Conservation (phyloP, 139 green algal species). For the Tetraselmis chui region DNA sequence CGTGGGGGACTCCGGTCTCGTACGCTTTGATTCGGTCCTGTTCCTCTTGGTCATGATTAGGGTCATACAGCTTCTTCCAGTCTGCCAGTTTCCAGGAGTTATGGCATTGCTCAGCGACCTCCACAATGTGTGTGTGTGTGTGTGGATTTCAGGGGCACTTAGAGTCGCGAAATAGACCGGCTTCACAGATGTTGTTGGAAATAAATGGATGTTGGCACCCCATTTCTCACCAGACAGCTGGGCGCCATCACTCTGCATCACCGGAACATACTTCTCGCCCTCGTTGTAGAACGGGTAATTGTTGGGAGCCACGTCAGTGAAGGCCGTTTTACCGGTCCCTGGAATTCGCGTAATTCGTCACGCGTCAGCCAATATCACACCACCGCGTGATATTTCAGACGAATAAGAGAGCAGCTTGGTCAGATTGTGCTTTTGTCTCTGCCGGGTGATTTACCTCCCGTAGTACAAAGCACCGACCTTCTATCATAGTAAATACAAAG, state of each 20-base stretch:
- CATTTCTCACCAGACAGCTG: slow-evolving; percentile 50
- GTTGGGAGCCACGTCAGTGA: slow-evolving; percentile 71
- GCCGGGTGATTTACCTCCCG: neutral
- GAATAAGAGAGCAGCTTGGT: neutral
- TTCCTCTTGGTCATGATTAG: slow-evolving; percentile 72
- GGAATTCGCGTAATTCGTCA: neutral
- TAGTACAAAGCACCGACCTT: too few relatives aligned
- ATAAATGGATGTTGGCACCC: neutral
- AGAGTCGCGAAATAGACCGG: neutral
- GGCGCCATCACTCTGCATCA: slow-evolving; percentile 76
- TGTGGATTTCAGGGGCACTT: neutral
- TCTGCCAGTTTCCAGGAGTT: slow-evolving; percentile 35
- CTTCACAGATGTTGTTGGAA: neutral
- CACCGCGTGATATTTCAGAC: neutral
- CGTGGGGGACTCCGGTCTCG: slow-evolving; percentile 69
- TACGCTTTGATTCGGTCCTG: slow-evolving; percentile 63
- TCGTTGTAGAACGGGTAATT: slow-evolving; percentile 86
- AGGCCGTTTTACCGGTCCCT: slow-evolving; percentile 76
- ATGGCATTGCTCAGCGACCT: neutral
- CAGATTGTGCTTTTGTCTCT: neutral
- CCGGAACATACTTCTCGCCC: slow-evolving; percentile 71
- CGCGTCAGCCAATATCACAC: neutral
- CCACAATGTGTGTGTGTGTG: neutral
- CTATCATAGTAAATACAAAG: neutral
- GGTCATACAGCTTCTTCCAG: slow-evolving; percentile 80